A percentile compares a stretch with the other conserved stretches of the same genome.
phyloP scores from a whole-genome alignment of 805 yeast genomes.

The Saccharomyces cerevisiae region DNA sequence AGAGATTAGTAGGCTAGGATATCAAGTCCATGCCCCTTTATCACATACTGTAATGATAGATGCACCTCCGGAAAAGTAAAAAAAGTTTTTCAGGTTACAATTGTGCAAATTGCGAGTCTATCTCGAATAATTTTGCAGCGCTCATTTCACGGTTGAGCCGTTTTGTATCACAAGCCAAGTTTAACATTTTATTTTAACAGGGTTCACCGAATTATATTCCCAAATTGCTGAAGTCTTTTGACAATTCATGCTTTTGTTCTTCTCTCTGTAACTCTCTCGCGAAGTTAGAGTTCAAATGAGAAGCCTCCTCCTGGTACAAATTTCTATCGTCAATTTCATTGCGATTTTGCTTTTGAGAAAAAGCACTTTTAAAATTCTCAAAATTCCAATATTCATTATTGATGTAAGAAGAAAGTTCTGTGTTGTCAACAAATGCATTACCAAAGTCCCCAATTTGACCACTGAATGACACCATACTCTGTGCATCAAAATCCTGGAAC shows the following conservation, averaged over 20 bases:
- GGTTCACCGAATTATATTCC: neutral
- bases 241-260: constrained; percentile 1
- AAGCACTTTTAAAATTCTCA: constrained; percentile 3
- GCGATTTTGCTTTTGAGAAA: neutral
- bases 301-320: constrained; percentile 6
- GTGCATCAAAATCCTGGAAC: constrained; percentile 26
- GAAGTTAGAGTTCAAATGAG: constrained; percentile 14
- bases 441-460: constrained; percentile 15
- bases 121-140: neutral
- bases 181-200: neutral
- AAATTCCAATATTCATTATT: constrained; percentile 21
- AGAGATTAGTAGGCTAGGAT: neutral
- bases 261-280: constrained; percentile 15
- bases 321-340: constrained; percentile 3
- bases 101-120: neutral
- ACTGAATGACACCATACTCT: constrained; percentile 29
- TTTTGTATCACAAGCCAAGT: neutral
- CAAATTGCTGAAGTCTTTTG: neutral
- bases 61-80: neutral
- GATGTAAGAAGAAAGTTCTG: constrained; percentile 19
- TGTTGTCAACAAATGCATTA: constrained; percentile 13
- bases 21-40: neutral
- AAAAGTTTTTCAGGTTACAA: neutral
- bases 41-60: neutral
- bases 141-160: neutral